phyloP scores from a whole-genome alignment of 768 basidiomycete species.

The Cyclocybe aegerita region DNA sequence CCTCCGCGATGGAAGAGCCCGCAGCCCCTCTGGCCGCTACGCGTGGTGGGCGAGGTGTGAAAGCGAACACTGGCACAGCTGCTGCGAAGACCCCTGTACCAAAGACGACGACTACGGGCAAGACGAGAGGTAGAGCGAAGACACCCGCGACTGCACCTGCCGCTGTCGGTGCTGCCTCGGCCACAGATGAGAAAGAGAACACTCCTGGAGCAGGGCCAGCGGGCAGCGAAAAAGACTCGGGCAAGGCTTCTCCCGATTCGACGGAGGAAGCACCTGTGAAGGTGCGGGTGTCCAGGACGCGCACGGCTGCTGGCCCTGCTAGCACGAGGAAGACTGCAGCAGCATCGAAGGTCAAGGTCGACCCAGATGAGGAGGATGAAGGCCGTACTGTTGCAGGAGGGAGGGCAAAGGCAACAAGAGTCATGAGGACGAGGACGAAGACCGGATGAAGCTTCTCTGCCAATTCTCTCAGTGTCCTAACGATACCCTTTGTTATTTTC shows the following conservation, averaged over 20 bases:
- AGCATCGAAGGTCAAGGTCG: background rate
- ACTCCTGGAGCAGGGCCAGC: slow-evolving; percentile 17
- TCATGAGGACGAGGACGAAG: slow-evolving; percentile 34
- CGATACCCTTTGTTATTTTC: no score
- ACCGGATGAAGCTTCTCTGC: slow-evolving; percentile 16
- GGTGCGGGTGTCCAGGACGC: slow-evolving; percentile 29
- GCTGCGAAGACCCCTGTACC: slow-evolving; percentile 13
- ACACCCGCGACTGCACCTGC: slow-evolving; percentile 30
- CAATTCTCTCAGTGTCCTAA: no score
- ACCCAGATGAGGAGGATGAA: slow-evolving; percentile 23
- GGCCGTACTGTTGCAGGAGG: slow-evolving; percentile 15
- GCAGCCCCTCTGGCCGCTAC: slow-evolving; percentile 11
- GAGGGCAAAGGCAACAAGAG: slow-evolving; percentile 28
- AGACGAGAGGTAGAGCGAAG: slow-evolving; percentile 21
- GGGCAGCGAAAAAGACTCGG: background rate
- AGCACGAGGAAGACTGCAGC: slow-evolving; percentile 1
- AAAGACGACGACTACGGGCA: slow-evolving; percentile 1
- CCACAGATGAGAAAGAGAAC: slow-evolving; percentile 33
- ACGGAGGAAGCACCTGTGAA: slow-evolving; percentile 27
- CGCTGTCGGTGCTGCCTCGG: slow-evolving; percentile 16
- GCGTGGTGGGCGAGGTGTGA: slow-evolving; percentile 5
- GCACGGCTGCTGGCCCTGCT: slow-evolving; percentile 18
- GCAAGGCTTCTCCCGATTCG: slow-evolving; percentile 7
- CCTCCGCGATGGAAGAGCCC: slow-evolving; percentile 7
- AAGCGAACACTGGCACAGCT: background rate